Conservation (phyloP, 202 grass and related monocot species). For the Cymbopogon flexuosus region DNA sequence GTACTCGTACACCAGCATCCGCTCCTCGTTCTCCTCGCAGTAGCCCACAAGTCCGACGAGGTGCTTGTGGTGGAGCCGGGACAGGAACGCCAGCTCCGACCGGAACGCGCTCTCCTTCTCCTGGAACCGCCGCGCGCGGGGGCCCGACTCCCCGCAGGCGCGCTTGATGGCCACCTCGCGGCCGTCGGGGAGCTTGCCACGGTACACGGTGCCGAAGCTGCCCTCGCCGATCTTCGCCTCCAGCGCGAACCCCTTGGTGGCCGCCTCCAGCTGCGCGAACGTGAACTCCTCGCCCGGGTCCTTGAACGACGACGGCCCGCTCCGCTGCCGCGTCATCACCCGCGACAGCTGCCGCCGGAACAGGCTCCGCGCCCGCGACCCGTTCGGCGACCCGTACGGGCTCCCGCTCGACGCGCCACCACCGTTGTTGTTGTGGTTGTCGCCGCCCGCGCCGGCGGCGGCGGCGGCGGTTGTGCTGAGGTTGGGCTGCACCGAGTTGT, state of each 20-base stretch:
- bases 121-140: conserved; percentile 52
- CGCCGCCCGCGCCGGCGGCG: not conserved
- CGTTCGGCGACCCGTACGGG: conserved; percentile 43
- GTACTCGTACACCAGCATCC: conserved; percentile 84
- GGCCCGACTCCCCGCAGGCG: conserved; percentile 30
- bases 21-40: conserved; percentile 80
- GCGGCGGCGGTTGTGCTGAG: not conserved
- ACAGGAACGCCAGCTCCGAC: conserved; percentile 85
- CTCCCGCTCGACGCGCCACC: not conserved
- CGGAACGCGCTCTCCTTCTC: conserved; percentile 95
- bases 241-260: conserved; percentile 52
- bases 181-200: conserved; percentile 68
- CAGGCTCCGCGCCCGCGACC: conserved; percentile 39
- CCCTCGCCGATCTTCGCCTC: conserved; percentile 76
- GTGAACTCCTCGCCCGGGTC: conserved; percentile 55
- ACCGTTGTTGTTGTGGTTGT: not conserved
- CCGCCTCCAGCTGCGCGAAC: conserved; percentile 56
- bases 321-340: conserved; percentile 73
- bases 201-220: conserved; percentile 85
- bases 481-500: conserved; percentile 82
- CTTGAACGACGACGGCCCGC: conserved; percentile 83
- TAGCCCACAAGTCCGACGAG: conserved; percentile 73
- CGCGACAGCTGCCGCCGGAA: conserved; percentile 76
- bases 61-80: conserved; percentile 94
- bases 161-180: conserved; percentile 94